phyloP scores from a whole-genome alignment of 148 eudicot species.

The Fagopyrum esculentum region DNA sequence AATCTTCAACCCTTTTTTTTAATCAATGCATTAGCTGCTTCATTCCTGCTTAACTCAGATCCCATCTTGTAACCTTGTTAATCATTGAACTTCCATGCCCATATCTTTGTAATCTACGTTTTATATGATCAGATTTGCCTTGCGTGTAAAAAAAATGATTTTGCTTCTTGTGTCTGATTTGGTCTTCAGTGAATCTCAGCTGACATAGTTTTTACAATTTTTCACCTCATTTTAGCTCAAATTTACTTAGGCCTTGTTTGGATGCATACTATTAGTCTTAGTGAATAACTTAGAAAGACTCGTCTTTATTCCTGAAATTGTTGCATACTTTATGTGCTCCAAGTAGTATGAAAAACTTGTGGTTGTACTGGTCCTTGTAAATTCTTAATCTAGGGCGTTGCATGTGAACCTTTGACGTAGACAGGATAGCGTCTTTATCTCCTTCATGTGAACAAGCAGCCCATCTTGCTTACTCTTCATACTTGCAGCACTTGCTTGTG shows the following conservation, averaged over 20 bases:
- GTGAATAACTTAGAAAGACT: neutral
- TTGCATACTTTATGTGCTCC: neutral
- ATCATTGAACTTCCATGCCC: neutral
- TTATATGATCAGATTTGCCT: neutral
- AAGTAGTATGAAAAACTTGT: neutral
- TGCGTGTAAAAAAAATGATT: neutral
- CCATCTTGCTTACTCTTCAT: neutral
- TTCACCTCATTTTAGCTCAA: neutral
- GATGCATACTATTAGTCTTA: too few species aligned
- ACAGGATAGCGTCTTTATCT: neutral
- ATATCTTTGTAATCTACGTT: neutral
- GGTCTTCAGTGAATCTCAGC: neutral
- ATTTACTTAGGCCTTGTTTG: neutral
- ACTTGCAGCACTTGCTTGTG: neutral
- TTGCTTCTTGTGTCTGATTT: neutral
- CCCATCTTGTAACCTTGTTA: neutral
- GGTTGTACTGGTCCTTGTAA: neutral
- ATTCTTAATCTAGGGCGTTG: neutral
- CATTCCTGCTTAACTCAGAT: neutral
- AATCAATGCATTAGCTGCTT: neutral
- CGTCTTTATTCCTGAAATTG: neutral
- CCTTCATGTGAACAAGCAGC: neutral
- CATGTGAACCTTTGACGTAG: slow-evolving; percentile 3
- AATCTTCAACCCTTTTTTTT: slow-evolving; percentile 1
- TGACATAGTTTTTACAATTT: neutral